phyloP scores from a whole-genome alignment of 2,329 filamentous ascomycete genomes.

The Xylariaceae sp. region DNA sequence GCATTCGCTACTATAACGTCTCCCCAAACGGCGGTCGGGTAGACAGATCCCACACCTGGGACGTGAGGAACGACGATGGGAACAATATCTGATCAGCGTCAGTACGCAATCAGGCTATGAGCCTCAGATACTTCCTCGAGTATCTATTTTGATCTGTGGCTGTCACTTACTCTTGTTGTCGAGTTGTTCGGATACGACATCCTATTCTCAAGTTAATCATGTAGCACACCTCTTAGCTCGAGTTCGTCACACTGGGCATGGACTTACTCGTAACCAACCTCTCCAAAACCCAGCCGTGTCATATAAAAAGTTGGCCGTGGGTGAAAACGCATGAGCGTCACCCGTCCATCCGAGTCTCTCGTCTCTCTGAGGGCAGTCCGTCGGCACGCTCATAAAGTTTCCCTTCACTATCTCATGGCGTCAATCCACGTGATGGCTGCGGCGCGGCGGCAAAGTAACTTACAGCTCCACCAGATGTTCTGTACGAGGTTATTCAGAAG shows the following conservation, averaged over 20 bases:
- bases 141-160: neutral
- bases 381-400: constrained; percentile 55
- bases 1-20: constrained; percentile 41
- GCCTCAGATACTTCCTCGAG: too few relatives aligned
- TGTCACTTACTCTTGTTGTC: constrained; percentile 22
- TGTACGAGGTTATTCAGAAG: constrained; percentile 51
- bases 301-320: constrained; percentile 51
- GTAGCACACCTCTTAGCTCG: neutral
- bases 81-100: constrained; percentile 23
- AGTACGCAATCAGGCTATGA: neutral
- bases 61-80: constrained; percentile 32
- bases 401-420: constrained; percentile 40
- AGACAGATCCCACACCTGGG: constrained; percentile 21
- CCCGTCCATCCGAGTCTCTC: constrained; percentile 50
- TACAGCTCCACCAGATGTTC: constrained; percentile 51
- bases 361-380: constrained; percentile 47
- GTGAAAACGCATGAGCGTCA: constrained; percentile 43
- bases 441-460: constrained; percentile 8
- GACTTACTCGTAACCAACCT: constrained; percentile 42
- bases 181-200: constrained; percentile 38
- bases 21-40: constrained; percentile 40
- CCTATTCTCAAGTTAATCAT: constrained; percentile 25
- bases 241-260: too few relatives aligned
- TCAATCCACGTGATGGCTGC: neutral
- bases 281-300: constrained; percentile 48